These are phyloP conservation scores for Cucurbita pepo DNA, from an alignment of 306 rosid species.

Conservation along the genomic window DNA sequence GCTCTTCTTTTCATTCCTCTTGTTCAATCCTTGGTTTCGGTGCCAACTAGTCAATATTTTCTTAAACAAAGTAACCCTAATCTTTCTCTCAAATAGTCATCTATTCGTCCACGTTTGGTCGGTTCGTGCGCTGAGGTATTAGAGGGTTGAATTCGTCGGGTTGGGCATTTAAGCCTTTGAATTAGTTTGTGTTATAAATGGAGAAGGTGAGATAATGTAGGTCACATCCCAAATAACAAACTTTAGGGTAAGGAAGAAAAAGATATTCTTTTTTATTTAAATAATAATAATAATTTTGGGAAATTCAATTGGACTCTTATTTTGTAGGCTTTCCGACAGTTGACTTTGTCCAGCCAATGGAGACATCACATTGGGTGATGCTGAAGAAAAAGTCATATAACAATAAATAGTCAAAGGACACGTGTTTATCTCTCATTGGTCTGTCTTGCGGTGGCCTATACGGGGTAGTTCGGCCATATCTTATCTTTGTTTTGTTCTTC, in stretches of 20 bases:
- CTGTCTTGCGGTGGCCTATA: not conserved
- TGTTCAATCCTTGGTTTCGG: no score
- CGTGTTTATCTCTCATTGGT: not conserved
- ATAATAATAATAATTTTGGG: not conserved
- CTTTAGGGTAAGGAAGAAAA: not conserved
- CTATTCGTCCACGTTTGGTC: no score
- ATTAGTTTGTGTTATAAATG: not conserved
- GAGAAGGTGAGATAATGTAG: not conserved
- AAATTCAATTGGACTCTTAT: not conserved
- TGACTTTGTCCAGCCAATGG: not conserved
- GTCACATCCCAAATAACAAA: constrained; percentile 1
- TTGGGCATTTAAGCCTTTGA: not conserved
- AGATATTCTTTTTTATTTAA: not conserved
- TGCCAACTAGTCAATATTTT: no score
- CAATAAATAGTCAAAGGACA: not conserved
- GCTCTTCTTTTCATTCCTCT: no score
- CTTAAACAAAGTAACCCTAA: no score
- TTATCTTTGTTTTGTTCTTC: not conserved
- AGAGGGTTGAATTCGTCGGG: not conserved
- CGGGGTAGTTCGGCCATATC: not conserved
- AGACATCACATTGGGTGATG: not conserved
- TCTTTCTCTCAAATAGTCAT: no score
- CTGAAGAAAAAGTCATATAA: not conserved
- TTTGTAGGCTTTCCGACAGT: constrained; percentile 2
- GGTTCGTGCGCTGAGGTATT: no score